These are phyloP conservation scores for Saprolegnia diclina DNA, from an alignment of 352 stramenopile genomes.

Conservation along the genomic window DNA sequence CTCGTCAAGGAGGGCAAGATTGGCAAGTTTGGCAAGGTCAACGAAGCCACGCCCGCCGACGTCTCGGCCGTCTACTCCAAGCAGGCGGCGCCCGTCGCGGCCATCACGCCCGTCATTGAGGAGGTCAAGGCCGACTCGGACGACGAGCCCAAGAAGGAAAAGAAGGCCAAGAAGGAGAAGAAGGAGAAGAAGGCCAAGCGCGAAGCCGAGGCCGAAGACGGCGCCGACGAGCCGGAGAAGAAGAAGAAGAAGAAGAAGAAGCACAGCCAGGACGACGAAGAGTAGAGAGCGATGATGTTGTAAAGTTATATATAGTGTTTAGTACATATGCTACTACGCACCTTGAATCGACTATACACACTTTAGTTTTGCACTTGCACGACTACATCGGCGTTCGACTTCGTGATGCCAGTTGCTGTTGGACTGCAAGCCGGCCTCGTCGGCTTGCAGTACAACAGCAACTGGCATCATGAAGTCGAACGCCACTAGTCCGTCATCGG, in stretches of 20 bases:
- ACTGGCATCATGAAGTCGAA: too few relatives aligned
- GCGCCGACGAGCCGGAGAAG: conserved; percentile 51
- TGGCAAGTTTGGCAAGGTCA: conserved; percentile 86
- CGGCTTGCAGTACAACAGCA: too few relatives aligned
- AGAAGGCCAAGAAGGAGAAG: conserved; percentile 62
- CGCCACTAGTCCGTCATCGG: too few relatives aligned
- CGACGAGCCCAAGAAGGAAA: conserved; percentile 48
- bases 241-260: conserved; percentile 90
- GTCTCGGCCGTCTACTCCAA: conserved; percentile 76
- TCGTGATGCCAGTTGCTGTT: too few relatives aligned
- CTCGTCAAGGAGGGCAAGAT: conserved; percentile 94
- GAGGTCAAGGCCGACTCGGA: conserved; percentile 43
- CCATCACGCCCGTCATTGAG: conserved; percentile 55
- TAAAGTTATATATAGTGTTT: conserved; percentile 27
- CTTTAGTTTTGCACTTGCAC: too few relatives aligned
- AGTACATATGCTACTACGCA: conserved; percentile 10
- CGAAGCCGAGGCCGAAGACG: conserved; percentile 52
- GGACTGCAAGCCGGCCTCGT: too few relatives aligned
- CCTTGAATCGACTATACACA: neutral
- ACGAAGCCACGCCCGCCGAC: conserved; percentile 74
- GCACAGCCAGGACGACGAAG: conserved; percentile 29
- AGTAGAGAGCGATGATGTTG: conserved; percentile 9
- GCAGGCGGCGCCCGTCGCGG: conserved; percentile 27
- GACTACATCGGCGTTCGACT: too few relatives aligned
- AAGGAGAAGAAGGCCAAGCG: conserved; percentile 67